Evolutionary conservation across 2,329 filamentous ascomycete genomes (phyloP).

Genomic region (Aspergillus texensis): DNA sequence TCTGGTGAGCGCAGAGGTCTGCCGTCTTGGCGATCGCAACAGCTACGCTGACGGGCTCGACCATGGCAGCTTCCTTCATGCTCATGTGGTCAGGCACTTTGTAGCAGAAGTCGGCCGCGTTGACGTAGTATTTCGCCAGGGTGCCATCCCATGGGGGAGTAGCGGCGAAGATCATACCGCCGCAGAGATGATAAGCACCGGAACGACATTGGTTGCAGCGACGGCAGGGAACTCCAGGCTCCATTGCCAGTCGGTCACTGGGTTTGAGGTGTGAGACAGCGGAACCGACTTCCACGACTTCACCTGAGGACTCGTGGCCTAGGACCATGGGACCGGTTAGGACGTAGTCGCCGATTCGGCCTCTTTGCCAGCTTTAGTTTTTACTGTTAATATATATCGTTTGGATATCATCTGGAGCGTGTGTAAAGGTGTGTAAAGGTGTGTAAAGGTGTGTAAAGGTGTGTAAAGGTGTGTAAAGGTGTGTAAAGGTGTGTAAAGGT

Average conservation of each 20-base stretch:
- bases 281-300: neutral
- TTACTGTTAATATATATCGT: neutral
- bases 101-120: conserved; percentile 89
- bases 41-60: conserved; percentile 83
- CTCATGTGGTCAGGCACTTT: conserved; percentile 76
- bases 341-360: neutral
- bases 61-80: conserved; percentile 81
- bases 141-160: conserved; percentile 90
- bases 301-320: neutral
- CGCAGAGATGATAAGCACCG: conserved; percentile 86
- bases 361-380: neutral
- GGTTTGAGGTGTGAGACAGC: conserved; percentile 48
- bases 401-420: too few species aligned
- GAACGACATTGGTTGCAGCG: conserved; percentile 74
- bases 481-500: too few species aligned
- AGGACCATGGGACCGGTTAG: neutral
- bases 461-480: too few species aligned
- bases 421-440: too few species aligned
- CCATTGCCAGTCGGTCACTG: conserved; percentile 76
- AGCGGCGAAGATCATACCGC: conserved; percentile 84
- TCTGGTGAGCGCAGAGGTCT: conserved; percentile 68
- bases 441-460: too few species aligned
- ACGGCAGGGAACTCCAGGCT: conserved; percentile 72
- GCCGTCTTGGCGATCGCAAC: conserved; percentile 81
- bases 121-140: conserved; percentile 77